Base-by-base conservation (phyloP, 2,329 filamentous ascomycete species). In the Fusarium sp. region DNA sequence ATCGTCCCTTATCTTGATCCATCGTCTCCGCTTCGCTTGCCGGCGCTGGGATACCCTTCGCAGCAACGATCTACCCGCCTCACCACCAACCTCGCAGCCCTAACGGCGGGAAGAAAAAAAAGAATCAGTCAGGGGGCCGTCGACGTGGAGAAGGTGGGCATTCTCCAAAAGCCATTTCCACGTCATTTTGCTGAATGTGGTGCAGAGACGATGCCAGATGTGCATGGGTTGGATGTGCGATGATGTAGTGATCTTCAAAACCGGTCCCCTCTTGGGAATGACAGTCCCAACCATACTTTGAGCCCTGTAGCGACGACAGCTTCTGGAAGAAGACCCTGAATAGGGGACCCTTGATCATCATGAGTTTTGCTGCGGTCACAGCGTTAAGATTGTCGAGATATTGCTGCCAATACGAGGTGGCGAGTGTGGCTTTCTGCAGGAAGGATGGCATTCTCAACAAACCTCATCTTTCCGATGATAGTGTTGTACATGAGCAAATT, bases 241-340 rank as follows among this genome's bases (percentile, higher is more conserved):
- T 75, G 72, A 75, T 75, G 72, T 75, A 75, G 72, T 75, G 72
- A 75, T 75, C 72, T 73, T 68, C 72, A 62, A 58, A 57, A 67
- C 58, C 22, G 52, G 63, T 75, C 59, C 72, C 72, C 39, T 39
- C 41, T 75, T 75, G n/a, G 72, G 72, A 66, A 70, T 75, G 63
- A 59, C 72, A 74, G 69, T 59, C 58, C 72, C 69, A 65, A 33
- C 62, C 72, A 70, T 64, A 64, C 29, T 43, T 59, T 61, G 43
- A 70, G 72, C 69, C 72, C 63, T 75, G 72, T 58, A 52, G 62
- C 56, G 66, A 62, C 56, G 65, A 75, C 62, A 22, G 48, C 45
- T 75, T 74, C 72, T 75, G 64, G 72, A 75, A 75, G 62, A 52
- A 27, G 69, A 75, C 72, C 72, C 72, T 75, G 69, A 74, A 67